Conservation (phyloP, 768 basidiomycete species). For the Boletus insuetus region DNA sequence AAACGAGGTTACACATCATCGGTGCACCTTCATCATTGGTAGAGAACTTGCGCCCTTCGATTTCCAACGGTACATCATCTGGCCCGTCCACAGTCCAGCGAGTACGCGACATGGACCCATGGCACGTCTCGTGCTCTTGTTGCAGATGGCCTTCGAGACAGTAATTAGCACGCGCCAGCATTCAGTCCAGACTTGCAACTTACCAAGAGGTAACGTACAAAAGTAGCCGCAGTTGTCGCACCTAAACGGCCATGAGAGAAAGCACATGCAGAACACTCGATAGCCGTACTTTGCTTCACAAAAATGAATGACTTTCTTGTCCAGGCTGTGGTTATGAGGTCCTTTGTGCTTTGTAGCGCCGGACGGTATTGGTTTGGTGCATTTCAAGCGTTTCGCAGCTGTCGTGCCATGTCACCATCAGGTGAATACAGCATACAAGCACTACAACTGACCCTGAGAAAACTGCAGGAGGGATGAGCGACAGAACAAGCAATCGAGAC, state of each 20-base stretch:
- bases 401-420: not conserved
- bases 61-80: slow-evolving; percentile 47
- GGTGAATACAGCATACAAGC: no score
- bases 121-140: slow-evolving; percentile 58
- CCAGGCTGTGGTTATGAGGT: slow-evolving; percentile 46
- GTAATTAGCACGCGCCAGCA: not conserved
- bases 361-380: slow-evolving; percentile 44
- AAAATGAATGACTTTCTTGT: slow-evolving; percentile 47
- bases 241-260: slow-evolving; percentile 23
- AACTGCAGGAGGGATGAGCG: slow-evolving; percentile 35
- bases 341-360: slow-evolving; percentile 45
- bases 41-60: slow-evolving; percentile 55
- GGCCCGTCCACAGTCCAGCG: slow-evolving; percentile 56
- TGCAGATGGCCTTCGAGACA: slow-evolving; percentile 49
- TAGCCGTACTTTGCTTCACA: slow-evolving; percentile 46
- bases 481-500: not conserved
- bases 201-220: slow-evolving; percentile 56
- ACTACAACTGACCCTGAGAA: slow-evolving; percentile 43
- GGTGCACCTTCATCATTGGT: slow-evolving; percentile 57
- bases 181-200: not conserved
- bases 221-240: slow-evolving; percentile 57
- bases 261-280: not conserved
- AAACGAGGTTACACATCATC: slow-evolving; percentile 61
- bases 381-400: slow-evolving; percentile 52
- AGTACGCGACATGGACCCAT: slow-evolving; percentile 61